Evolutionary conservation across 257 asterid genomes (phyloP).

Genomic region (Fraxinus quadrangulata): DNA sequence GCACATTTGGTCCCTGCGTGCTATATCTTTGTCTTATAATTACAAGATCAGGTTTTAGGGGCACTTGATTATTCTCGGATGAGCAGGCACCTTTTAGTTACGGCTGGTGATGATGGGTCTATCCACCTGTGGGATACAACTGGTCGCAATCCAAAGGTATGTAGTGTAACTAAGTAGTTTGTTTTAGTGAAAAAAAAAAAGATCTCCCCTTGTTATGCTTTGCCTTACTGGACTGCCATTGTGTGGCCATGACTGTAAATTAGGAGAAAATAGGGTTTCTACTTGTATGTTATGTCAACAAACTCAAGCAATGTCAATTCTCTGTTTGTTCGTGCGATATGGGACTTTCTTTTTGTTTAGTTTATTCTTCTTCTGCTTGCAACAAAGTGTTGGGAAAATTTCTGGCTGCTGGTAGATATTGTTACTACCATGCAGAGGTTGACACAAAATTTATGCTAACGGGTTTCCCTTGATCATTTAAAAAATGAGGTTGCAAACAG

Average conservation of each 20-base stretch:
- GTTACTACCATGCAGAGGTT: slow-evolving; percentile 4
- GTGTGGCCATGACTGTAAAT: background rate
- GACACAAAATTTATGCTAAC: background rate
- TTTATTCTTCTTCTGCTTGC: slow-evolving; percentile 13
- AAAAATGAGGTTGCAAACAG: slow-evolving; percentile 6
- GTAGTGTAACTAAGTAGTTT: slow-evolving; percentile 22
- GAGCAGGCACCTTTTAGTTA: slow-evolving; percentile 95
- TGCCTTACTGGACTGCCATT: background rate
- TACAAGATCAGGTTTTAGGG: slow-evolving; percentile 76
- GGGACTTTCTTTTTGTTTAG: slow-evolving; percentile 1
- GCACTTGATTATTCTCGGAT: slow-evolving; percentile 92
- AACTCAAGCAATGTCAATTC: background rate
- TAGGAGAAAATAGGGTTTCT: background rate
- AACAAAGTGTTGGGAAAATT: background rate
- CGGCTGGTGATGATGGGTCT: slow-evolving; percentile 99
- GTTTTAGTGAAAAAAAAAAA: slow-evolving; percentile 22
- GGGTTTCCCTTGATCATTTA: slow-evolving; percentile 4
- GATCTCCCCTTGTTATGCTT: slow-evolving; percentile 11
- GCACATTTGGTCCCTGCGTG: slow-evolving; percentile 30
- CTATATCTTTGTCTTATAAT: slow-evolving; percentile 33
- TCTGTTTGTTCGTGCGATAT: background rate
- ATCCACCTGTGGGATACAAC: slow-evolving; percentile 98
- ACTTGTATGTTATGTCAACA: background rate
- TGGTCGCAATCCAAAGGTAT: slow-evolving; percentile 91
- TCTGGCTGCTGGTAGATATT: background rate